phyloP scores from a whole-genome alignment of 345 rosid genomes.

The Dimocarpus longan region DNA sequence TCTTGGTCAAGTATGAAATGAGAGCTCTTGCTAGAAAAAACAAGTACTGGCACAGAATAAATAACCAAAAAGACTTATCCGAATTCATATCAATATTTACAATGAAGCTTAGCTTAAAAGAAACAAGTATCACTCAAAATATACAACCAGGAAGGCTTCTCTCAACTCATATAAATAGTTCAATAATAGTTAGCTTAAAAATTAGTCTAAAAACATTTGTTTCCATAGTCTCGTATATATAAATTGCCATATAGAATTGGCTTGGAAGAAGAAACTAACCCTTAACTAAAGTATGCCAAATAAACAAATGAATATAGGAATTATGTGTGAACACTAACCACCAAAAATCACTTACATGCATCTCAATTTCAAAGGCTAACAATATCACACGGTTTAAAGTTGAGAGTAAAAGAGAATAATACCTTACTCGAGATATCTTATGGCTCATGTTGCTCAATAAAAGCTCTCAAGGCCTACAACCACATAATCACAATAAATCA shows the following conservation, averaged over 20 bases:
- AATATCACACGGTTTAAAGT: neutral
- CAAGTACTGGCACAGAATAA: neutral
- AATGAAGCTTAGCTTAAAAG: neutral
- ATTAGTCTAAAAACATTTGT: no score
- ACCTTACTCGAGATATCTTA: constrained; percentile 68
- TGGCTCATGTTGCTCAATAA: constrained; percentile 44
- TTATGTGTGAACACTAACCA: neutral
- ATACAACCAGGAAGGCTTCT: no score
- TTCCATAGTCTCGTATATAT: no score
- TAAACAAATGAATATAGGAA: neutral
- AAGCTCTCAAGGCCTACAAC: constrained; percentile 52
- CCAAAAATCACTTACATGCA: neutral
- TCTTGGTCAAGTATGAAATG: no score
- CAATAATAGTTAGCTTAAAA: no score
- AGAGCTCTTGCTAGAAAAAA: no score
- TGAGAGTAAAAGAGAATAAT: constrained; percentile 24
- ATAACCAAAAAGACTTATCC: constrained; percentile 5
- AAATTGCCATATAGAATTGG: neutral
- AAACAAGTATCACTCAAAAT: no score
- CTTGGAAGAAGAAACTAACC: neutral
- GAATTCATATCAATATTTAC: neutral
- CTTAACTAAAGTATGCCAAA: neutral
- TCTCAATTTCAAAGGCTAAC: neutral
- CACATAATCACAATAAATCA: constrained; percentile 16
- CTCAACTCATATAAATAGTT: no score